Evolutionary conservation across 2,329 filamentous ascomycete species (phyloP).

Genomic region (Talaromyces islandicus): DNA sequence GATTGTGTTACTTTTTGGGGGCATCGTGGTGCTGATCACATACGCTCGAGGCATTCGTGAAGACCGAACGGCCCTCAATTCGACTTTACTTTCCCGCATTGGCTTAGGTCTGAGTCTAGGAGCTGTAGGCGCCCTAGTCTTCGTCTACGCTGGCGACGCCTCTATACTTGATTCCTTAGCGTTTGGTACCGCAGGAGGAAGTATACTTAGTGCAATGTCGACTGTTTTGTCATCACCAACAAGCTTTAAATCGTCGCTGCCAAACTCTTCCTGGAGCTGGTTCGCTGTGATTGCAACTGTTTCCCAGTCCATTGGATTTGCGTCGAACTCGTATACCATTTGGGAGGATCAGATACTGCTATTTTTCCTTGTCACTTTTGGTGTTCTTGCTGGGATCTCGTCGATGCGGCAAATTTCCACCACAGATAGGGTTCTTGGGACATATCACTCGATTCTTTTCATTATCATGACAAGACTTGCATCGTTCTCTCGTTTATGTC

Average conservation of each 20-base stretch:
- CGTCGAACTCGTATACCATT: conserved; percentile 96
- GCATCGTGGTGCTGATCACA: conserved; percentile 63
- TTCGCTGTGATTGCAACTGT: conserved; percentile 72
- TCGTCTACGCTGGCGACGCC: conserved; percentile 22
- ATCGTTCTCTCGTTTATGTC: conserved; percentile 84
- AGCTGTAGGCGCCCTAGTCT: conserved; percentile 21
- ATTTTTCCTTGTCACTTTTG: conserved; percentile 87
- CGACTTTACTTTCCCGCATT: conserved; percentile 43
- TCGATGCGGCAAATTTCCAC: conserved; percentile 66
- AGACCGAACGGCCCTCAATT: conserved; percentile 47
- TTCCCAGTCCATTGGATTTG: conserved; percentile 88
- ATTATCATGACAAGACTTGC: conserved; percentile 70
- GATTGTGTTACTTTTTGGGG: conserved; percentile 62
- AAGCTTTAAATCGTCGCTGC: conserved; percentile 50
- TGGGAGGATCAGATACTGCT: conserved; percentile 96
- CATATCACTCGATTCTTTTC: conserved; percentile 82
- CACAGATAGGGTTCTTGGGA: conserved; percentile 65
- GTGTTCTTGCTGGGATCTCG: conserved; percentile 64
- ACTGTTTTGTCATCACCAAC: conserved; percentile 33
- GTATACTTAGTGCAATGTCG: conserved; percentile 38
- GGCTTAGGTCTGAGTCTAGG: conserved; percentile 45
- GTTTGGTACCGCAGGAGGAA: conserved; percentile 39
- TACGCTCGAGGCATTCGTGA: conserved; percentile 59
- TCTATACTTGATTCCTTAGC: conserved; percentile 27
- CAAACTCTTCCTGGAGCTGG: conserved; percentile 83